Evolutionary conservation across 345 rosid species (phyloP).

Genomic region (Pistacia vera): DNA sequence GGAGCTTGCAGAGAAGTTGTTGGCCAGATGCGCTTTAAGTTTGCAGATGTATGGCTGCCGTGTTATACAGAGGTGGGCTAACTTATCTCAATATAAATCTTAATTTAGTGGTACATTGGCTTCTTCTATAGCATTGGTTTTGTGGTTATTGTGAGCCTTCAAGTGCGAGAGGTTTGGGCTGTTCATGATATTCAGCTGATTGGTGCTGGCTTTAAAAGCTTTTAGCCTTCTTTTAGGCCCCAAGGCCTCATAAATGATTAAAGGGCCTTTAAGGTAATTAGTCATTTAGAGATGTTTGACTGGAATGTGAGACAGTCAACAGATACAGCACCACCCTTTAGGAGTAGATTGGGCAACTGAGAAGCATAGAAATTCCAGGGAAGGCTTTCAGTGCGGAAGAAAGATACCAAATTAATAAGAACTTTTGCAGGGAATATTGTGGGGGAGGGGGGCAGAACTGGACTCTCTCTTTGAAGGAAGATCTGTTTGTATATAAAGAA

Average conservation of each 20-base stretch:
- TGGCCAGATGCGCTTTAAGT: conserved; percentile 86
- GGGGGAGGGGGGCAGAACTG: not conserved
- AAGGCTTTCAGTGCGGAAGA: not conserved
- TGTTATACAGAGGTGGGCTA: conserved; percentile 87
- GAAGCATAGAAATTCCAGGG: not conserved
- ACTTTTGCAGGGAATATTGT: not conserved
- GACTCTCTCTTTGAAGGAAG: not conserved
- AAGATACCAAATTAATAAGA: not conserved
- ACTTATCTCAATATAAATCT: not conserved
- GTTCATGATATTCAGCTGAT: not conserved
- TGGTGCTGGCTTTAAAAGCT: not conserved
- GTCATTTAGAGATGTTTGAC: not conserved
- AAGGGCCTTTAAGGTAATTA: not conserved
- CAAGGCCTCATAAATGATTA: conserved; percentile 6
- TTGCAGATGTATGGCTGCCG: conserved; percentile 99
- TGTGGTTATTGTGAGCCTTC: not conserved
- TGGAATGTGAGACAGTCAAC: not conserved
- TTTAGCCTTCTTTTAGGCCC: conserved; percentile 1
- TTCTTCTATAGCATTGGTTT: not conserved
- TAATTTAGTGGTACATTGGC: not conserved
- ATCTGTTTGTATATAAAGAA: too few species aligned
- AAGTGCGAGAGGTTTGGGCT: not conserved
- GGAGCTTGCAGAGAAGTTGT: conserved; percentile 85
- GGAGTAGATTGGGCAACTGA: not conserved
- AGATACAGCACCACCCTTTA: not conserved